Conservation (phyloP, 257 asterid species). For the Echites panduratus region DNA sequence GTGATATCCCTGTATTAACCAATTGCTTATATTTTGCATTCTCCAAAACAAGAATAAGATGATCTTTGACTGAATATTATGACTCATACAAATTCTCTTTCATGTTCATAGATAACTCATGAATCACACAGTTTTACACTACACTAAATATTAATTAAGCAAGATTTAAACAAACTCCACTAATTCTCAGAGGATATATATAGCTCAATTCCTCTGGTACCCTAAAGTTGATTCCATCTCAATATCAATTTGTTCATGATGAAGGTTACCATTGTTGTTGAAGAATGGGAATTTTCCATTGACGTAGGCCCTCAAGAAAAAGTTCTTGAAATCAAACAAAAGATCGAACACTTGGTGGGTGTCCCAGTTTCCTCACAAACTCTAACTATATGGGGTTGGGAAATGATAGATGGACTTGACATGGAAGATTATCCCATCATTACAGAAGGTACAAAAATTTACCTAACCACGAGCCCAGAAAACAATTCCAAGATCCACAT, state of each 20-base stretch:
- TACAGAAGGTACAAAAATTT: conserved; percentile 41
- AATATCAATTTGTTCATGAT: conserved; percentile 5
- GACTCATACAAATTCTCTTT: conserved; percentile 1
- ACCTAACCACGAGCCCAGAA: conserved; percentile 21
- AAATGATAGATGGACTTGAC: conserved; percentile 53
- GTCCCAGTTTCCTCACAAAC: conserved; percentile 46
- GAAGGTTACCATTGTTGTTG: conserved; percentile 37
- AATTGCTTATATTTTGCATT: background rate
- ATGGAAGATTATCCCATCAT: conserved; percentile 53
- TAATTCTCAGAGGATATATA: background rate
- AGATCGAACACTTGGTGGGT: conserved; percentile 37
- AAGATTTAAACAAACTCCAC: background rate
- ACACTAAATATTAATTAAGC: no score
- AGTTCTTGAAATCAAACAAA: conserved; percentile 40
- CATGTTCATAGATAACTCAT: conserved; percentile 4
- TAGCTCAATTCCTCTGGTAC: background rate
- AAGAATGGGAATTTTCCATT: conserved; percentile 34
- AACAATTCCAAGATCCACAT: conserved; percentile 21
- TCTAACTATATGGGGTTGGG: conserved; percentile 50
- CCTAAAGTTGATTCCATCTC: background rate
- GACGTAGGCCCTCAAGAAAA: conserved; percentile 50
- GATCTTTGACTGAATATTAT: background rate
- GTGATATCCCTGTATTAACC: no score
- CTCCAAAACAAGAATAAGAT: background rate
- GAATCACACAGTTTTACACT: conserved; percentile 3